Evolutionary conservation across 306 rosid species (phyloP).

Genomic region (Lithocarpus polystachyus): DNA sequence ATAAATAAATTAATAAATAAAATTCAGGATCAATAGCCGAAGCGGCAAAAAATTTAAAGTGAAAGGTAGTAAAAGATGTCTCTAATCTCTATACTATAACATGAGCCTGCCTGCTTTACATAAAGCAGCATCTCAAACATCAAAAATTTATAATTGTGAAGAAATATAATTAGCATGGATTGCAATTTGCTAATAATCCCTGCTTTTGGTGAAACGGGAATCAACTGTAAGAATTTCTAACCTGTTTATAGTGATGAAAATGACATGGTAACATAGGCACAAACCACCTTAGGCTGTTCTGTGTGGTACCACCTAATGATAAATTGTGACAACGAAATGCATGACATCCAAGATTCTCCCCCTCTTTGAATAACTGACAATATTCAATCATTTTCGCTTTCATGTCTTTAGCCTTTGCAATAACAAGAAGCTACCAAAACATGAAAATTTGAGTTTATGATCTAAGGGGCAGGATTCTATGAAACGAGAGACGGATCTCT

Average conservation of each 20-base stretch:
- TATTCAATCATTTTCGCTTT: not conserved
- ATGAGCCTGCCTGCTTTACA: not conserved
- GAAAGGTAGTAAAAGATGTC: not conserved
- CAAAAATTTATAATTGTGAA: not conserved
- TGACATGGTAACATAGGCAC: not conserved
- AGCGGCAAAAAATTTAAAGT: not conserved
- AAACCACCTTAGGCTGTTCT: not conserved
- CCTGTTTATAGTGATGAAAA: not conserved
- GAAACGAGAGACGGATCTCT: too few species aligned
- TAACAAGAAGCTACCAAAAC: too few species aligned
- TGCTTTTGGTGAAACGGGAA: not conserved
- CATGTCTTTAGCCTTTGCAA: not conserved
- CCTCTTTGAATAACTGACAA: not conserved
- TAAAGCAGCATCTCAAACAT: not conserved
- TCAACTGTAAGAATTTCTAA: not conserved
- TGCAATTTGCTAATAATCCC: not conserved
- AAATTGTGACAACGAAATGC: not conserved
- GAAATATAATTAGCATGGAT: not conserved
- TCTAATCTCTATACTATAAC: not conserved
- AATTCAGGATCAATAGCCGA: not conserved
- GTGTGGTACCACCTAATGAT: not conserved
- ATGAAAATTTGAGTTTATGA: not conserved
- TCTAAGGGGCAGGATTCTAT: not conserved
- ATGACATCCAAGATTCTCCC: not conserved
- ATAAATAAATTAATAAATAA: not conserved